Evolutionary conservation across 768 basidiomycete genomes (phyloP), one percentile per base, ranked within the genome.

Genomic region (Hypsizygus marmoreus): DNA sequence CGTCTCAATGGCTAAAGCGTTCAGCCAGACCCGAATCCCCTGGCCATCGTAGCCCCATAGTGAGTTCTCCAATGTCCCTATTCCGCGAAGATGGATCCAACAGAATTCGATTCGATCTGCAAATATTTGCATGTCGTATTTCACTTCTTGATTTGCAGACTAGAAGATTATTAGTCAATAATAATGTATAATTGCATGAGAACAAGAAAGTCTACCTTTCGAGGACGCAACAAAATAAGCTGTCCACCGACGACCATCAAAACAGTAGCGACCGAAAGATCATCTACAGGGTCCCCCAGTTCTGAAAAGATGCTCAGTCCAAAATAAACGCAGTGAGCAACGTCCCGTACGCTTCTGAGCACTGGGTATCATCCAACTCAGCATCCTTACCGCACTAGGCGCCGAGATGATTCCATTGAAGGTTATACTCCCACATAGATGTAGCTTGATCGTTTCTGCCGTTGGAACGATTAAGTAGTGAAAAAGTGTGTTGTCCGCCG

Each of bases 31-130:
- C 23, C 93, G 74, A 56, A 99, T 87, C 8, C 82, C 82, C 49
- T 81, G 76, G 2, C 94, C 95, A 53, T 97, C 95, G 64, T 91
- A 99, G 1, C 86, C 95, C 95, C 95, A 99, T 16, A 99, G 72
- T 5, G 95, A 97, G 68, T 99, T 99, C 62, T 98, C 95, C 36
- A 99, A 70, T 2, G 91, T 82, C 5, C 87, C 90, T 30, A 99
- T 92, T 1, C 95, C 95, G 29, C 88, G 82, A 32, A 99, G 74
- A 72, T 97, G 95, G 43, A 95, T 97, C 95, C 95, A 99, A 66
- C 95, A 99, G 60, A 97, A 94, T 61, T 99, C 95, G 53, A 98
- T 91, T n/a, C 86, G 82, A 50, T 97, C 92, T 0, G 95, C 93
- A 33, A 99, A 86, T 24, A 98, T 88, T 62, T 97, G 95, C 77